A percentile compares a stretch with the other conserved stretches of the same genome.
phyloP scores from a whole-genome alignment of 805 yeast genomes.

The Sugiyamaella lignohabitans region DNA sequence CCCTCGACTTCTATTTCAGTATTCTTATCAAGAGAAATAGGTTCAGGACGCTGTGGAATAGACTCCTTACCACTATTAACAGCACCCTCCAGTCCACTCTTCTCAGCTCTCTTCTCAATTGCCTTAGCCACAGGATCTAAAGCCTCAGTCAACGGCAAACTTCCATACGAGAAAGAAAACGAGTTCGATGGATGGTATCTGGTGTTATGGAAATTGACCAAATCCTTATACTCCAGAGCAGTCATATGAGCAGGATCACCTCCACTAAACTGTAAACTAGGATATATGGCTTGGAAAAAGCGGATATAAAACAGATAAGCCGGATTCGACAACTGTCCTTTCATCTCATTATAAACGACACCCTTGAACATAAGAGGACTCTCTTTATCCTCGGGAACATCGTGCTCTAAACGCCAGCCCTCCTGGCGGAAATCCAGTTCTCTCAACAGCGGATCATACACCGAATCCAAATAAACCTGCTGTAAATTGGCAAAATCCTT shows the following conservation, averaged over 20 bases:
- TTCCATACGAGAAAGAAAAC: conserved; percentile 81
- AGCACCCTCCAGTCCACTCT: conserved; percentile 17
- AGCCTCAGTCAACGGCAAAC: conserved; percentile 56
- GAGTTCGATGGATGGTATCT: conserved; percentile 91
- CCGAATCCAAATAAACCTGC: conserved; percentile 83
- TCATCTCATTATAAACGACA: conserved; percentile 97
- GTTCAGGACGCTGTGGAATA: conserved; percentile 32
- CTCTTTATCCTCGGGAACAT: conserved; percentile 45
- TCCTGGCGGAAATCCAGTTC: conserved; percentile 86
- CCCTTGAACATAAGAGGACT: conserved; percentile 79
- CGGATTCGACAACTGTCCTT: conserved; percentile 89
- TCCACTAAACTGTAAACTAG: conserved; percentile 82
- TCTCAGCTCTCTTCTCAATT: conserved; percentile 5
- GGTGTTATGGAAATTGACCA: conserved; percentile 64
- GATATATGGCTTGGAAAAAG: conserved; percentile 77
- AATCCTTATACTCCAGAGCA: conserved; percentile 62
- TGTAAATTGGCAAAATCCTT: conserved; percentile 77
- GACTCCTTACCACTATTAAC: conserved; percentile 6
- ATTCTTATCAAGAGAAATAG: conserved; percentile 40
- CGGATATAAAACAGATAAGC: conserved; percentile 79
- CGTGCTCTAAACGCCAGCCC: conserved; percentile 93
- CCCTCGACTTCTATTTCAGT: conserved; percentile 46
- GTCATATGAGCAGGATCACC: conserved; percentile 88
- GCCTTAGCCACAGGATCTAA: conserved; percentile 41
- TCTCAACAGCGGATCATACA: conserved; percentile 70